Evolutionary conservation across 768 basidiomycete species (phyloP), one percentile per base, ranked within the genome.

Genomic region (Grammothele lineata): DNA sequence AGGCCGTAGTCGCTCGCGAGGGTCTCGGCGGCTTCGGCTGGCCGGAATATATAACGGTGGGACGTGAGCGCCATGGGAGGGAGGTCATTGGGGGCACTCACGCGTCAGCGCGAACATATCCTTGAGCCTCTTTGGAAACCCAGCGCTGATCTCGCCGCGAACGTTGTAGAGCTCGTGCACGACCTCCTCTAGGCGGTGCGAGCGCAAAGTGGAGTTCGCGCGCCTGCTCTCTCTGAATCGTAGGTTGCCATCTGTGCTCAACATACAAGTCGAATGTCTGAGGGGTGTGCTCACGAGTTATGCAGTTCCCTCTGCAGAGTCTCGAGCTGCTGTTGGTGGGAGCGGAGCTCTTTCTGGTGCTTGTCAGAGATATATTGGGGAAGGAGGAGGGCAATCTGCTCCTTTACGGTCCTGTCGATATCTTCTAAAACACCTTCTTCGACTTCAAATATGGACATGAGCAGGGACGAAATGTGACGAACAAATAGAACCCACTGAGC

Each of bases 171-270:
- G 73, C 0, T 72, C 72, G 30, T 72, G 69, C 2, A 83, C 64
- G 12, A 49, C 56, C 4, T 70, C 71, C 27, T 72, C 62, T 1
- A 66, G 56, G 30, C 72, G 70, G 33, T 66, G 68, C 6, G 67
- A 66, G 23, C 74, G 67, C 18, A 83, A 59, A 5, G 66, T 61
- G 11, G 71, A 70, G 55, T 85, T 85, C 10, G 68, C 63, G 5
- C 80, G 73, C 5, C 77, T 73, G 47, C 75, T 80, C 58, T 83
- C 81, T 14, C 81, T 85, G 57, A 9, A 22, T 24, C 9, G 11
- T 6, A 19, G 37, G 17, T 21, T 22, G 24, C 5, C 19, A 24
- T 46, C 6, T 7, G 25, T 5, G n/a, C 14, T 18, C 11, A 9
- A 5, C 14, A 27, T 38, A n/a, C 33, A 23, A 19, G 12, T 19